A percentile compares a stretch with the other conserved stretches of the same genome.
These are phyloP conservation scores for Lepraria neglecta DNA, from an alignment of 495 filamentous ascomycete genomes.

Conservation along the genomic window DNA sequence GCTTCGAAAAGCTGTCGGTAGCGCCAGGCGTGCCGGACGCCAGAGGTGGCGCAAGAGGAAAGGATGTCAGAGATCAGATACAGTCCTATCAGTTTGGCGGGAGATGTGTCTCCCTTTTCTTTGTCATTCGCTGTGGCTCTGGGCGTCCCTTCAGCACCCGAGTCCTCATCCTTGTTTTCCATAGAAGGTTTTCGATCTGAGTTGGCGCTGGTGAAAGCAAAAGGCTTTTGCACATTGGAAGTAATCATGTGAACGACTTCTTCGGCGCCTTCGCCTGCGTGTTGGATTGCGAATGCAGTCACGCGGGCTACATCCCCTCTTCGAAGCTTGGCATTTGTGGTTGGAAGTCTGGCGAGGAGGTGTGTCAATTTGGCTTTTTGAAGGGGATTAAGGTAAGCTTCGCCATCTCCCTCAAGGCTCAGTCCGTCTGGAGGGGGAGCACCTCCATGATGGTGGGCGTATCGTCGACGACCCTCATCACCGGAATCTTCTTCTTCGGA, in stretches of 20 bases:
- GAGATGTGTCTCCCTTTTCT: conserved; percentile 56
- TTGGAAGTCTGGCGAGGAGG: conserved; percentile 74
- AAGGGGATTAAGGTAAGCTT: conserved; percentile 73
- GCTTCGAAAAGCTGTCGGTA: conserved; percentile 82
- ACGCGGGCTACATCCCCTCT: conserved; percentile 83
- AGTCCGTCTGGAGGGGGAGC: conserved; percentile 44
- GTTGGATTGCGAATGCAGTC: conserved; percentile 82
- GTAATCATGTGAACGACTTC: conserved; percentile 87
- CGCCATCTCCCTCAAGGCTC: conserved; percentile 48
- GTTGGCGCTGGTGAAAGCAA: conserved; percentile 56
- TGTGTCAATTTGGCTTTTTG: conserved; percentile 78
- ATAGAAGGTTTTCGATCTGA: conserved; percentile 33
- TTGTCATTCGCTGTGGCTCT: conserved; percentile 29
- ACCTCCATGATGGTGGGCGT: conserved; percentile 38
- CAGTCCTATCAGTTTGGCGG: conserved; percentile 72
- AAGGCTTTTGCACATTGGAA: conserved; percentile 67
- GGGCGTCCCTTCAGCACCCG: conserved; percentile 22
- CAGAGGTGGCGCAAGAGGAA: conserved; percentile 72
- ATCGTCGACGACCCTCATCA: conserved; percentile 58
- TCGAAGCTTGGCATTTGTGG: conserved; percentile 63
- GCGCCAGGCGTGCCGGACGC: conserved; percentile 83
- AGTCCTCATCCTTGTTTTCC: conserved; percentile 29
- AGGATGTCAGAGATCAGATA: conserved; percentile 87
- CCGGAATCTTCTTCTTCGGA: conserved; percentile 84
- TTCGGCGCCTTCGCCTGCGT: conserved; percentile 71